Conservation (phyloP, 2,329 filamentous ascomycete genomes). For the Ophiostoma novo-ulmi region DNA sequence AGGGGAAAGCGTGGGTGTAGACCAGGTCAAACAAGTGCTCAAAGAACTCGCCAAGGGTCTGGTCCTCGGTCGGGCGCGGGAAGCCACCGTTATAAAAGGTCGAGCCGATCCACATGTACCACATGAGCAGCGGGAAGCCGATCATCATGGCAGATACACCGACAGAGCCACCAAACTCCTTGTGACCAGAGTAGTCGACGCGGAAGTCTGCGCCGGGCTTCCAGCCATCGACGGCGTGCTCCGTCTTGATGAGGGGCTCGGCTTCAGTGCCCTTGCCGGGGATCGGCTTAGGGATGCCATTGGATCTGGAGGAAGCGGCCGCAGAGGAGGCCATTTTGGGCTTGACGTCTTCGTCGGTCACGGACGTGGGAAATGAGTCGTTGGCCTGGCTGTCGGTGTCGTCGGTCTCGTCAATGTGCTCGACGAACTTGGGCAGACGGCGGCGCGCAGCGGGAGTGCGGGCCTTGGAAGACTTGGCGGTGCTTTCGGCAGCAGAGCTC, state of each 20-base stretch:
- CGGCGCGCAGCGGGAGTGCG: conserved; percentile 36
- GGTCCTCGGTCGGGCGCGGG: conserved; percentile 59
- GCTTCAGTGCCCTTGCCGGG: conserved; percentile 32
- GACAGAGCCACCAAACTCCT: conserved; percentile 84
- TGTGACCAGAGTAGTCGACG: conserved; percentile 57
- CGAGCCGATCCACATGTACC: conserved; percentile 98
- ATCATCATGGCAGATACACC: conserved; percentile 83
- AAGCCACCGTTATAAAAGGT: conserved; percentile 85
- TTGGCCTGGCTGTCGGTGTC: conserved; percentile 29
- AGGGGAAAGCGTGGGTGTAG: conserved; percentile 81
- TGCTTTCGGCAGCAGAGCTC: conserved; percentile 43
- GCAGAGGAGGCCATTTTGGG: conserved; percentile 28
- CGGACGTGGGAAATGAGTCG: neutral
- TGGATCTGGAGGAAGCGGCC: conserved; percentile 16
- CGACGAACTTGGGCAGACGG: conserved; percentile 47
- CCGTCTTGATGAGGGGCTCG: conserved; percentile 29
- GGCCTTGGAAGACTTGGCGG: conserved; percentile 26
- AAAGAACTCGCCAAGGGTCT: conserved; percentile 67
- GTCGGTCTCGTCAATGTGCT: conserved; percentile 47
- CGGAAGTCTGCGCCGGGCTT: conserved; percentile 55
- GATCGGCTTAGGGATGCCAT: conserved; percentile 29
- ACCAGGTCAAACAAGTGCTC: conserved; percentile 65
- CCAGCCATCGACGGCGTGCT: conserved; percentile 51
- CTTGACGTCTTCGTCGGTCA: conserved; percentile 30
- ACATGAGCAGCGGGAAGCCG: conserved; percentile 91